These are phyloP conservation scores for Priceomyces medius DNA, from an alignment of 805 yeast genomes.

Conservation along the genomic window DNA sequence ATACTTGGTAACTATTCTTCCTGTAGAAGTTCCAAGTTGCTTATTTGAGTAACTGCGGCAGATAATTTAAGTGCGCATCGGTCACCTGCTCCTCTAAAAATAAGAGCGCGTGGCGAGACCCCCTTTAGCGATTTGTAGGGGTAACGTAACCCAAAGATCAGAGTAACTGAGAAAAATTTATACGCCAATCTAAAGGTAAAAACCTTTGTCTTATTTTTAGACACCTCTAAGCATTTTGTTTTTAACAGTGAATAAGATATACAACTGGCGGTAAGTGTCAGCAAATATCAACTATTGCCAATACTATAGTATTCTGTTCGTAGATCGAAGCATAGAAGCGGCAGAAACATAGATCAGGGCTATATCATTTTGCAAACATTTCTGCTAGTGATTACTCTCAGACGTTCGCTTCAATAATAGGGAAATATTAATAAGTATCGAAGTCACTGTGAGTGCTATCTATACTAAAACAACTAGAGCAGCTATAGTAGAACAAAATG, in stretches of 20 bases:
- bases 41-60: too few relatives aligned
- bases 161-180: not conserved
- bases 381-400: not conserved
- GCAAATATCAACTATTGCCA: not conserved
- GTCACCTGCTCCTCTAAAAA: too few relatives aligned
- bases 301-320: not conserved
- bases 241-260: not conserved
- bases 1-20: too few relatives aligned
- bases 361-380: not conserved
- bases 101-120: not conserved
- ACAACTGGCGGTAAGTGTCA: not conserved
- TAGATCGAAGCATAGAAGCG: too few relatives aligned
- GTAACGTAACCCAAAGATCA: conserved; percentile 2
- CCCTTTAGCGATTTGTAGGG: conserved; percentile 1
- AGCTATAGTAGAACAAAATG: too few relatives aligned
- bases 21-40: too few relatives aligned
- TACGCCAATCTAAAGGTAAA: not conserved
- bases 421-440: too few relatives aligned
- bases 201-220: not conserved
- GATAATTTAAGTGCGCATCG: too few relatives aligned
- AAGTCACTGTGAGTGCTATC: too few relatives aligned
- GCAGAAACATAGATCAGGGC: not conserved
- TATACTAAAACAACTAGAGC: too few relatives aligned
- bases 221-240: not conserved
- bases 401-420: not conserved